A percentile compares a stretch with the other conserved stretches of the same genome.
Evolutionary conservation across 192 early-diverging fungal genomes (phyloP).

Genomic region (Haplosporangium gracile): DNA sequence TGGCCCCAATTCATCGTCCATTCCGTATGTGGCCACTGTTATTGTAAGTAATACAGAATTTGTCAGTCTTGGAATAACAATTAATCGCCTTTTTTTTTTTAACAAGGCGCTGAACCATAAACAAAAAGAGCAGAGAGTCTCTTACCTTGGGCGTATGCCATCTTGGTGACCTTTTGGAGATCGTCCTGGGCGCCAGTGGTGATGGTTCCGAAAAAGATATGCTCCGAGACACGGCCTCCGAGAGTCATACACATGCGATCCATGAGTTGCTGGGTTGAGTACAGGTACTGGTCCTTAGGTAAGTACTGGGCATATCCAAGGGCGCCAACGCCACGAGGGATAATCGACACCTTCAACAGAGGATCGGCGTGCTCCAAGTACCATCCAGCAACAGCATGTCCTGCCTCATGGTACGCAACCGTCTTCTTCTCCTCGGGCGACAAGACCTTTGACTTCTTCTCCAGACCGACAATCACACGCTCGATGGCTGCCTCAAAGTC

Average conservation of each 20-base stretch:
- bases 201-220: slow-evolving; percentile 93
- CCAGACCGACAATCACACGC: slow-evolving; percentile 97
- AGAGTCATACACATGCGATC: slow-evolving; percentile 95
- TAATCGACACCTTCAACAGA: slow-evolving; percentile 97
- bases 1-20: slow-evolving; percentile 91
- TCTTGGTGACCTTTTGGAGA: slow-evolving; percentile 95
- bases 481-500: slow-evolving; percentile 99
- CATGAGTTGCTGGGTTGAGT: slow-evolving; percentile 90
- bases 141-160: slow-evolving; percentile 91
- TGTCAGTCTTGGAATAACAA: neutral
- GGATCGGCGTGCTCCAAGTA: slow-evolving; percentile 97
- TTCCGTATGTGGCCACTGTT: slow-evolving; percentile 90
- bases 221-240: slow-evolving; percentile 88
- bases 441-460: slow-evolving; percentile 96
- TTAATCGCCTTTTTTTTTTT: neutral
- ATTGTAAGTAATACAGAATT: neutral
- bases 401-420: slow-evolving; percentile 99
- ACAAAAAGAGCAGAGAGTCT: no score
- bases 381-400: slow-evolving; percentile 99
- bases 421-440: slow-evolving; percentile 99
- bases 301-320: slow-evolving; percentile 99
- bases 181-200: slow-evolving; percentile 99
- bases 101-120: neutral
- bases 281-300: slow-evolving; percentile 97
- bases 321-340: slow-evolving; percentile 94